phyloP scores from a whole-genome alignment of 2,329 filamentous ascomycete genomes.

The Cercospora zeae-maydis region DNA sequence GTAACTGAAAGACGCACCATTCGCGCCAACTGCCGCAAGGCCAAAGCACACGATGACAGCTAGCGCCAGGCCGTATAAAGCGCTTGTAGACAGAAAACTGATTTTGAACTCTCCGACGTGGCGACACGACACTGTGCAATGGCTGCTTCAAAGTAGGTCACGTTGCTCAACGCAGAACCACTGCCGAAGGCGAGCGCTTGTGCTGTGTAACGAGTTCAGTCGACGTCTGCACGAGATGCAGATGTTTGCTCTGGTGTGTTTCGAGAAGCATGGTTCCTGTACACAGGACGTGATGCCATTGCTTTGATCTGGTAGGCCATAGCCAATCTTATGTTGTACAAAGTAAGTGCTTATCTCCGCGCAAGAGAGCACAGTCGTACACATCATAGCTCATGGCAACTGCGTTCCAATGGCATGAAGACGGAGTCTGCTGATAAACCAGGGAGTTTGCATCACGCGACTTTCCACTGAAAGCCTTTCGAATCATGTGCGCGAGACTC shows the following conservation, averaged over 20 bases:
- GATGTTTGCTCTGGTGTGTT: neutral
- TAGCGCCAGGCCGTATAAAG: neutral
- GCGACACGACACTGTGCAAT: neutral
- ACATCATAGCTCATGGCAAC: too few relatives aligned
- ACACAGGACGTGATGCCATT: too few relatives aligned
- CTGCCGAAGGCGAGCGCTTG: neutral
- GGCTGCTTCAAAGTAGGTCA: neutral
- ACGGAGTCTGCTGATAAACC: too few relatives aligned
- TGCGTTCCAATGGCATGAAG: too few relatives aligned
- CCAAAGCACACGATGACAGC: neutral
- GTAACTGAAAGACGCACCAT: neutral
- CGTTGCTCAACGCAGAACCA: neutral
- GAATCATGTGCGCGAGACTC: too few relatives aligned
- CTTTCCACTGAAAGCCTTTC: too few relatives aligned
- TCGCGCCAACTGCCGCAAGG: neutral
- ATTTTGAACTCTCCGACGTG: neutral
- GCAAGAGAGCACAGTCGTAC: too few relatives aligned
- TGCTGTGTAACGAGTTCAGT: neutral
- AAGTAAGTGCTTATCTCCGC: too few relatives aligned
- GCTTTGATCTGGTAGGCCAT: too few relatives aligned
- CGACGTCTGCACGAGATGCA: neutral
- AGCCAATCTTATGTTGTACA: too few relatives aligned
- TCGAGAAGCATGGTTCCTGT: neutral
- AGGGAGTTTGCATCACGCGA: too few relatives aligned
- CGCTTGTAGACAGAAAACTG: neutral